phyloP scores from a whole-genome alignment of 2,329 filamentous ascomycete species.

The Fusarium hainanense region DNA sequence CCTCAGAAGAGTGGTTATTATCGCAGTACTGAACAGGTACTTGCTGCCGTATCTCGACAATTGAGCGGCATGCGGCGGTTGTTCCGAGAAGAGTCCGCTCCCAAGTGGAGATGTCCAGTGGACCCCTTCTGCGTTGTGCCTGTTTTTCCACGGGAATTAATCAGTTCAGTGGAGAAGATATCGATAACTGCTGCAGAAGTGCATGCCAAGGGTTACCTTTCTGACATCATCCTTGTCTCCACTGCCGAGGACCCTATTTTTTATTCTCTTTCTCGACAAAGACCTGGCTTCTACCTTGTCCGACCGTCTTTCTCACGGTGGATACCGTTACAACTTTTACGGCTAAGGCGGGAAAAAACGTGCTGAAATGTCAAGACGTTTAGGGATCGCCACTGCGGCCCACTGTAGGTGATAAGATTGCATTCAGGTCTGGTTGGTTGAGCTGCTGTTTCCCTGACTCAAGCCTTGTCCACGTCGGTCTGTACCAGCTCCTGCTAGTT shows the following conservation, averaged over 20 bases:
- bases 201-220: conserved; percentile 23
- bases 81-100: conserved; percentile 40
- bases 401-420: conserved; percentile 36
- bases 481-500: background rate
- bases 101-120: conserved; percentile 22
- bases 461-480: conserved; percentile 33
- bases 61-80: conserved; percentile 28
- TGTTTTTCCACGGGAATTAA: conserved; percentile 34
- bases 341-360: conserved; percentile 32
- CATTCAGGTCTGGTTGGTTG: conserved; percentile 25
- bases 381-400: conserved; percentile 35
- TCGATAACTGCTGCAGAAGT: conserved; percentile 9
- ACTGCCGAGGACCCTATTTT: conserved; percentile 26
- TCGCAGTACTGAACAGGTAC: conserved; percentile 1
- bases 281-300: background rate
- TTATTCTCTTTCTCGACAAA: background rate
- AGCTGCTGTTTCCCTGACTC: conserved; percentile 29
- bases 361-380: conserved; percentile 11
- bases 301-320: conserved; percentile 32
- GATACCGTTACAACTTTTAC: conserved; percentile 34
- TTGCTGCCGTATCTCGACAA: conserved; percentile 15
- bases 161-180: conserved; percentile 1
- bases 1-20: conserved; percentile 22
- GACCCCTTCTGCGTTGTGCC: conserved; percentile 25
- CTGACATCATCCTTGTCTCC: conserved; percentile 40